Percentiles rank a stretch among this genome's conserved stretches.
Conservation (phyloP, 2,329 filamentous ascomycete species). For the Neobulgaria alba region DNA sequence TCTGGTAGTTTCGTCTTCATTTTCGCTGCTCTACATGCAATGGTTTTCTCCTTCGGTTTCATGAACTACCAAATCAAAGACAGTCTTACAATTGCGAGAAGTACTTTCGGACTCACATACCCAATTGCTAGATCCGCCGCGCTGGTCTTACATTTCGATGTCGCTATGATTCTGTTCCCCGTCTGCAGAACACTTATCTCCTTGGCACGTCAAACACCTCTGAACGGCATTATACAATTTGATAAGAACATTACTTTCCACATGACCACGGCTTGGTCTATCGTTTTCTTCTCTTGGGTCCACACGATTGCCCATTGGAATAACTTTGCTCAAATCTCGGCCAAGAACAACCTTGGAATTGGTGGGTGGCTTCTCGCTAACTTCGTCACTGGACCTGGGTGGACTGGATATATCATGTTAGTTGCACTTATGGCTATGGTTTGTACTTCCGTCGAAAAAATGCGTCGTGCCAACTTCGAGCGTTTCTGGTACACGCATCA, state of each 20-base stretch:
- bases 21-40: constrained; percentile 63
- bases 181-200: constrained; percentile 82
- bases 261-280: constrained; percentile 77
- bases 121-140: constrained; percentile 69
- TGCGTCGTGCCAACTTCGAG: constrained; percentile 73
- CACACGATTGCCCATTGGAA: constrained; percentile 83
- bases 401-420: constrained; percentile 82
- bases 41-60: constrained; percentile 74
- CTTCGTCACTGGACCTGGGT: constrained; percentile 70
- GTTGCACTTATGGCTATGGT: constrained; percentile 71
- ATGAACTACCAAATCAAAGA: constrained; percentile 75
- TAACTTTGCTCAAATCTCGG: constrained; percentile 71
- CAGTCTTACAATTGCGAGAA: constrained; percentile 56
- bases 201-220: constrained; percentile 66
- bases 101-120: constrained; percentile 67
- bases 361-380: constrained; percentile 72
- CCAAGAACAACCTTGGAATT: constrained; percentile 67
- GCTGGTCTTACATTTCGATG: constrained; percentile 71
- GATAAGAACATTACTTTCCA: constrained; percentile 88
- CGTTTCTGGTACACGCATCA: constrained; percentile 90
- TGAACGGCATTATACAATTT: constrained; percentile 82
- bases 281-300: constrained; percentile 81
- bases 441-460: constrained; percentile 67
- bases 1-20: constrained; percentile 60
- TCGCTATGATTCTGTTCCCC: constrained; percentile 70